Conservation (phyloP, 106 monocot species). For the Acanthochlamys bracteata region DNA sequence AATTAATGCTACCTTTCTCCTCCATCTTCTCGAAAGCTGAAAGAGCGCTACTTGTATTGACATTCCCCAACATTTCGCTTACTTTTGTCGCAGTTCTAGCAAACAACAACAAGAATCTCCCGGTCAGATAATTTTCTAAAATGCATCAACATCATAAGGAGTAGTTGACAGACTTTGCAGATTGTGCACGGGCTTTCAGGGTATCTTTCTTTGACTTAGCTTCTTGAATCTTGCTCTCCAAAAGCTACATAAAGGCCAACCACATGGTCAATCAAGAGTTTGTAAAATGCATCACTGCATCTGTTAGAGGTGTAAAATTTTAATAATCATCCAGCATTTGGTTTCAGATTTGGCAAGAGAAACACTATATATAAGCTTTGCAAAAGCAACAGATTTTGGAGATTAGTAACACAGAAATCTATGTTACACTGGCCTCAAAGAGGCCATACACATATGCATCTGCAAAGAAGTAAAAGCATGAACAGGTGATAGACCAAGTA, state of each 20-base stretch:
- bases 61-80: slow-evolving; percentile 97
- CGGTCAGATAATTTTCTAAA: neutral
- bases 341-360: too few species aligned
- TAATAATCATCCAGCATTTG: too few species aligned
- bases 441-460: too few species aligned
- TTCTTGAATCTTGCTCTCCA: slow-evolving; percentile 97
- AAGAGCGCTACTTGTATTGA: slow-evolving; percentile 96
- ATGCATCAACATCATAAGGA: neutral
- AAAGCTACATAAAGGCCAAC: slow-evolving; percentile 37
- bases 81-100: slow-evolving; percentile 95
- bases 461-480: too few species aligned
- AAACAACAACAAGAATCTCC: slow-evolving; percentile 4
- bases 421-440: too few species aligned
- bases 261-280: neutral
- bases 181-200: slow-evolving; percentile 93
- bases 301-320: too few species aligned
- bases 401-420: too few species aligned
- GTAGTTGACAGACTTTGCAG: slow-evolving; percentile 62
- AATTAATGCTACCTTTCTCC: slow-evolving; percentile 53
- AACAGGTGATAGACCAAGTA: too few species aligned
- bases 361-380: too few species aligned
- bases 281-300: too few species aligned
- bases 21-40: slow-evolving; percentile 99
- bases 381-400: too few species aligned
- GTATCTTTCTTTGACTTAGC: slow-evolving; percentile 99